phyloP scores from a whole-genome alignment of 2,329 filamentous ascomycete species.

The Beauveria pseudobassiana region DNA sequence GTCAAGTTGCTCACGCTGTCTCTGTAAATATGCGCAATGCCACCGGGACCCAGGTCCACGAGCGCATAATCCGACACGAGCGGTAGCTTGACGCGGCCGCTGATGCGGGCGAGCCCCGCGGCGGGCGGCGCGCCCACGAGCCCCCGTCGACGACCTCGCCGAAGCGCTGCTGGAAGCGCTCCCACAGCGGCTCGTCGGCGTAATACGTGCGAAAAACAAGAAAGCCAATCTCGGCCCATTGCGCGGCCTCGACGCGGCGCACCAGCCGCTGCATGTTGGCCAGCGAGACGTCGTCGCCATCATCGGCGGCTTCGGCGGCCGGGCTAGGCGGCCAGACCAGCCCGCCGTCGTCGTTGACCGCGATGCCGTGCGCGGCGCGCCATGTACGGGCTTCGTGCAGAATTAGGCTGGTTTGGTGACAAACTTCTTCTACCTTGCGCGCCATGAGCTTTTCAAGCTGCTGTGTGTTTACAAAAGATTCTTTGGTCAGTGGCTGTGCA shows the following conservation, averaged over 20 bases:
- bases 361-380: background rate
- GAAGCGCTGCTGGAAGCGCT: background rate
- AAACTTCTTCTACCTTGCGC: background rate
- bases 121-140: background rate
- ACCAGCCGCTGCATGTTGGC: background rate
- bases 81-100: background rate
- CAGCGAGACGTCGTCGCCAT: background rate
- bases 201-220: conserved; percentile 1
- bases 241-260: background rate
- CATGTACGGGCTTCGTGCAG: background rate
- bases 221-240: background rate
- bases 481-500: background rate
- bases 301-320: background rate
- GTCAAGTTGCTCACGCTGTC: background rate
- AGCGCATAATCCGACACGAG: background rate
- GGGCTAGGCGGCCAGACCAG: background rate
- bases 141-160: background rate
- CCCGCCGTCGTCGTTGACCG: background rate
- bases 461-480: background rate
- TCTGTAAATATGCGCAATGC: background rate
- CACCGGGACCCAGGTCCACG: background rate
- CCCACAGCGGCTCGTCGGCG: background rate
- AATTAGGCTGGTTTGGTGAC: background rate
- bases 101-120: background rate
- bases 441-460: background rate